Conservation (phyloP, 768 basidiomycete genomes). For the Leccinum pellstonianum region DNA sequence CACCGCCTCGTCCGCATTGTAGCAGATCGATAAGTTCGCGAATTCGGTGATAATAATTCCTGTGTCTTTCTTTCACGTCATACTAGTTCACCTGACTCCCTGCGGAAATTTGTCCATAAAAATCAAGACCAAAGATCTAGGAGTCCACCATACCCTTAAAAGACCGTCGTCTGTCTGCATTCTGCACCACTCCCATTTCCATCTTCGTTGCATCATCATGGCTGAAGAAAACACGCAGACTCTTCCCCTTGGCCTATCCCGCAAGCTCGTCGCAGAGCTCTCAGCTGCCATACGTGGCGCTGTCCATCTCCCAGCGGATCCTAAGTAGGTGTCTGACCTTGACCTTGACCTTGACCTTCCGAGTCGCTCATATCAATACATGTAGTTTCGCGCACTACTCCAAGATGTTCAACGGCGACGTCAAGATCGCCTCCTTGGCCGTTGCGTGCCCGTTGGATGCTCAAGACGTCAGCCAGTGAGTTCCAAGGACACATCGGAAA, state of each 20-base stretch:
- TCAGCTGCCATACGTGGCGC: slow-evolving; percentile 45
- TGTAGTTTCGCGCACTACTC: slow-evolving; percentile 30
- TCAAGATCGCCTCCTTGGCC: slow-evolving; percentile 56
- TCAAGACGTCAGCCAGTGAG: slow-evolving; percentile 78
- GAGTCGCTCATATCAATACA: slow-evolving; percentile 1
- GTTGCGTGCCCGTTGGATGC: slow-evolving; percentile 77
- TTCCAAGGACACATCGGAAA: slow-evolving; percentile 7
- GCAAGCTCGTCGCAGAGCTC: slow-evolving; percentile 45
- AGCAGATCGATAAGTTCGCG: background rate
- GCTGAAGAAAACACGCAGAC: background rate
- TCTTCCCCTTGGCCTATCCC: slow-evolving; percentile 7
- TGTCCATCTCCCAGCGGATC: slow-evolving; percentile 43
- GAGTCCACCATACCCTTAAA: slow-evolving; percentile 14
- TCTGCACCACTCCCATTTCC: slow-evolving; percentile 11
- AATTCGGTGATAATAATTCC: background rate
- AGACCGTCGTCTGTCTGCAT: slow-evolving; percentile 5
- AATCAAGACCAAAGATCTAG: slow-evolving; percentile 9
- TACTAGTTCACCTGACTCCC: background rate
- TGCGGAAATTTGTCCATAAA: slow-evolving; percentile 6
- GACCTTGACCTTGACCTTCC: background rate
- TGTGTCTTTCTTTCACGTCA: background rate
- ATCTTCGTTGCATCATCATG: slow-evolving; percentile 16
- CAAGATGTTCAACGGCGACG: slow-evolving; percentile 76
- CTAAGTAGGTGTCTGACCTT: slow-evolving; percentile 33
- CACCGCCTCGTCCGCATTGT: slow-evolving; percentile 17